Base-by-base conservation (phyloP, 2,329 filamentous ascomycete genomes). In the Sphaerulina vaccinii region DNA sequence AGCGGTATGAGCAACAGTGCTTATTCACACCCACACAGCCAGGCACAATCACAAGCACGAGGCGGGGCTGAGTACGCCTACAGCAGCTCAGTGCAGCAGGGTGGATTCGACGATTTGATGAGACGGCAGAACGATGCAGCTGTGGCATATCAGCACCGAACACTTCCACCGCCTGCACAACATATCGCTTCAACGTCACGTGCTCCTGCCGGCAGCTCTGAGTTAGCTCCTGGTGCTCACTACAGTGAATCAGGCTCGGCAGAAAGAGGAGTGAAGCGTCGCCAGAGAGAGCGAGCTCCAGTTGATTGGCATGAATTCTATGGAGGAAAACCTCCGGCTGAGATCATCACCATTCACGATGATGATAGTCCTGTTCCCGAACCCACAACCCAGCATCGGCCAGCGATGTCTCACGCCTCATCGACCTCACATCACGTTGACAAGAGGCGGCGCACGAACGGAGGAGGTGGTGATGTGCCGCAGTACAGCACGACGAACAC, bases 381-480 rank as follows among this genome's bases (percentile, higher is more conserved):
- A 22, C 52, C 57, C 19, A 55, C 50, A 19, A 40, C 58, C n/a
- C 58, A 62, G 37, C 56, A 45, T n/a, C 50, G 47, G 19, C 60
- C 57, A 21, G 57, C 54, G 22, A 57, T 58, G 8, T 39, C 59
- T 24, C 61, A 60, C 43, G 59, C 49, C 37, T 45, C 58, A 15
- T 51, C 66, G 39, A 63, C 68, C 33, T 66, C 76, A 10, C 78
- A 78, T 24, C 84, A 85, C 67, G 71, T 79, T 38, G 79, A 82
- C 65, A 96, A 92, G 76, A 90, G 83, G 78, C 81, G 85, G 73
- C 88, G 85, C 37, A 76, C 91, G 51, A 84, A 65, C 51, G 62
- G 57, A 19, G 57, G 40, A 11, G 55, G 54, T 41, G 56, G 51
- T 38, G 63, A 65, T 29, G 55, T 57, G n/a, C 54, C 62, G 5